Base-by-base conservation (phyloP, 2,329 filamentous ascomycete genomes). In the Cytospora chrysosperma region DNA sequence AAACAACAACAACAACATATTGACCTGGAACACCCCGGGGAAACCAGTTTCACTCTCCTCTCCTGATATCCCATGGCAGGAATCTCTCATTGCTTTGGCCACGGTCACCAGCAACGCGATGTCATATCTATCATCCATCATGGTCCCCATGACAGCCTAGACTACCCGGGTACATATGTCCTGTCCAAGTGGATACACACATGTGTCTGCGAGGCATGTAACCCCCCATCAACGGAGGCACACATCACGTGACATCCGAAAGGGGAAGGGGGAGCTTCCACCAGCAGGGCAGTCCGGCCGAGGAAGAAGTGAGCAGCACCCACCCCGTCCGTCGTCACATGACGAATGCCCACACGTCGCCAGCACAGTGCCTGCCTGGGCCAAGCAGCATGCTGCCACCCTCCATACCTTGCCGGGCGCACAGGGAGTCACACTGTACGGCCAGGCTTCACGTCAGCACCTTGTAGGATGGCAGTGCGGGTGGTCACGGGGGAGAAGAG, bases 231-330 rank as follows among this genome's bases (percentile, higher is more conserved):
- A 26, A n/a, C 24, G 10, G 47, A n/a, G 43, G 30, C 9, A 56
- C 17, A 17, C 55, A 52, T 65, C 63, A 63, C 63, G 63, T 65
- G 63, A 65, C 61, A 54, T 54, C 27, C 28, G 40, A 32, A 63
- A 43, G 4, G 17, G 40, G 54, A 40, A 21, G 63, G 60, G 32
- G 32, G 52, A 47, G 28, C 26, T n/a, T 24, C 32, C 43, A 55
- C 15, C 32, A 7, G 30, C 30, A 34, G 34, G 52, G 34, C 13
- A 27, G 19, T 27, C 28, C 24, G 34, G 30, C 9, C 28, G 37
- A 57, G 63, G 60, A 56, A 65, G 63, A 62, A n/a, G n/a, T 28
- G n/a, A 49, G 30, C 17, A 40, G n/a, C 43, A 30, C 26, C n/a
- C n/a, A n/a, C n/a, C n/a, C n/a, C n/a, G n/a, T n/a, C n/a, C n/a